Conservation (phyloP, 345 rosid genomes). For the Aurinia saxatilis region DNA sequence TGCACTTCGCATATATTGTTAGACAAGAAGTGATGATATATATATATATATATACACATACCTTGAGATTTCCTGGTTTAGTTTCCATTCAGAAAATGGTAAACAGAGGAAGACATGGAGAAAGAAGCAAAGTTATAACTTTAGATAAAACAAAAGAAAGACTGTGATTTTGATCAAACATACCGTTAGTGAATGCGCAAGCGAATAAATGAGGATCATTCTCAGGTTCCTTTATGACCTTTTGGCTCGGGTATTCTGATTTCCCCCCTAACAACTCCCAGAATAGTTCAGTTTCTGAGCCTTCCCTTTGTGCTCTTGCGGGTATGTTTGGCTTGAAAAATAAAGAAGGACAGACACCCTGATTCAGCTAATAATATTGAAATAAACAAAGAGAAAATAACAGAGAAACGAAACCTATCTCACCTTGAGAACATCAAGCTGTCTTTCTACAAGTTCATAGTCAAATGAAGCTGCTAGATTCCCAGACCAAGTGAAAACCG, state of each 20-base stretch:
- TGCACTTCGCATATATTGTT: not conserved
- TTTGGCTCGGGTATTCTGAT: constrained; percentile 68
- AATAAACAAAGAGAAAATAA: not conserved
- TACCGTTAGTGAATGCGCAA: constrained; percentile 71
- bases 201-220: constrained; percentile 87
- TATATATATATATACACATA: constrained; percentile 29
- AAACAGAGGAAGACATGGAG: not conserved
- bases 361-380: not conserved
- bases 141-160: not conserved
- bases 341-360: not conserved
- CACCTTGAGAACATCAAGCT: constrained; percentile 95
- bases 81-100: constrained; percentile 13
- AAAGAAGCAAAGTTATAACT: constrained; percentile 16
- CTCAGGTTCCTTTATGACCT: constrained; percentile 62
- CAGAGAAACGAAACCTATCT: constrained; percentile 3
- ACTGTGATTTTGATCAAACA: not conserved
- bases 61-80: constrained; percentile 74
- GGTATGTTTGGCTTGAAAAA: constrained; percentile 77
- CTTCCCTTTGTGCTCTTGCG: constrained; percentile 85
- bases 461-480: constrained; percentile 63
- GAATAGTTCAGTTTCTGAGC: constrained; percentile 85
- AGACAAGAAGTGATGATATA: not conserved
- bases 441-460: constrained; percentile 84
- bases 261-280: constrained; percentile 92
- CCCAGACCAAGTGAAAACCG: constrained; percentile 87